Conservation (phyloP, 2,329 filamentous ascomycete genomes). For the Colletotrichum tofieldiae region DNA sequence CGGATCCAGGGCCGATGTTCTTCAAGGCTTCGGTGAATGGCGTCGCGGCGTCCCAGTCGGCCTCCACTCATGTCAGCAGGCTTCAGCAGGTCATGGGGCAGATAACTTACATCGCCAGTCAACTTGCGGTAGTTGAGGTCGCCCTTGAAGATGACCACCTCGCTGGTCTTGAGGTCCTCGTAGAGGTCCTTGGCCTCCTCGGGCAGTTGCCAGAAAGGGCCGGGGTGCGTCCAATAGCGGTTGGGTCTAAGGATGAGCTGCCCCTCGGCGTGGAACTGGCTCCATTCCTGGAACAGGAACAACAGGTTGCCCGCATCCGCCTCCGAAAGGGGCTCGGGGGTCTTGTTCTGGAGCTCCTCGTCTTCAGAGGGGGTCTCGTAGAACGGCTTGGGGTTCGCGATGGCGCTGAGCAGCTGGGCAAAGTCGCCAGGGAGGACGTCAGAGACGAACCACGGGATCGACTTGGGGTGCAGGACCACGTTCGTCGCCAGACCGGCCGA, state of each 20-base stretch:
- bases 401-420: conserved; percentile 81
- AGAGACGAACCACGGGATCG: conserved; percentile 98
- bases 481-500: conserved; percentile 87
- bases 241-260: conserved; percentile 88
- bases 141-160: conserved; percentile 96
- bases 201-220: conserved; percentile 92
- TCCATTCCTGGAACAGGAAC: conserved; percentile 90
- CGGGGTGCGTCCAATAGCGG: conserved; percentile 90
- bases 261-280: conserved; percentile 83
- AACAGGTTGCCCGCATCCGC: conserved; percentile 77
- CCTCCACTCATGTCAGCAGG: conserved; percentile 60
- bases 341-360: conserved; percentile 69
- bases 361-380: conserved; percentile 84
- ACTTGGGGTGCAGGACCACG: conserved; percentile 92
- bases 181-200: conserved; percentile 76
- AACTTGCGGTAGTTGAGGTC: conserved; percentile 97
- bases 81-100: too few species aligned
- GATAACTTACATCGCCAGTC: conserved; percentile 82
- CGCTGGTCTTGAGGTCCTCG: conserved; percentile 84
- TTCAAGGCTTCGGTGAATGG: conserved; percentile 89
- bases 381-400: conserved; percentile 84
- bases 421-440: conserved; percentile 94
- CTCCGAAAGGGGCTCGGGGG: conserved; percentile 74
- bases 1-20: conserved; percentile 85
- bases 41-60: conserved; percentile 88